Conservation (phyloP, 345 rosid species). For the Sonneratia alba region DNA sequence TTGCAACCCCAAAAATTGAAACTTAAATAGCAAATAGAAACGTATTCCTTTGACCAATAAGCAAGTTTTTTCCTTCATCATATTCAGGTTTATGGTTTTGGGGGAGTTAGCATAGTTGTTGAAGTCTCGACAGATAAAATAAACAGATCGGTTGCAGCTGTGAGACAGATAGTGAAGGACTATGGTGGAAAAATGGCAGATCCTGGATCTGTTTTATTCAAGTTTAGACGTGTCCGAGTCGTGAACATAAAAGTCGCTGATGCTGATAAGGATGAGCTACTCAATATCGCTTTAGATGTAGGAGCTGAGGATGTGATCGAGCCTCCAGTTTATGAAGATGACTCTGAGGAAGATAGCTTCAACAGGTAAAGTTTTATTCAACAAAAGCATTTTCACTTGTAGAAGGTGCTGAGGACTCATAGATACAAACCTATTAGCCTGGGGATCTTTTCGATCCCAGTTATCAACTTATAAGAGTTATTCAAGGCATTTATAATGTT, state of each 20-base stretch:
- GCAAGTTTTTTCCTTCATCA: background rate
- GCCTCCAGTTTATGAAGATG: conserved; percentile 62
- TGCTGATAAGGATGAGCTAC: conserved; percentile 77
- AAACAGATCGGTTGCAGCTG: conserved; percentile 72
- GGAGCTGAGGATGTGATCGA: conserved; percentile 97
- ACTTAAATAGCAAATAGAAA: background rate
- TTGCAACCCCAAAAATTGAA: background rate
- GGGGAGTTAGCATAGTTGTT: conserved; percentile 86
- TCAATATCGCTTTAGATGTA: conserved; percentile 66
- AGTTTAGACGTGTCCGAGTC: conserved; percentile 68
- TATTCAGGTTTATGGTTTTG: conserved; percentile 80
- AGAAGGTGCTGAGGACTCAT: background rate
- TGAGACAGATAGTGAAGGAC: conserved; percentile 77
- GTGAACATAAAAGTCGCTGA: conserved; percentile 64
- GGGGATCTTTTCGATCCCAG: background rate
- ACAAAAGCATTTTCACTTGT: background rate
- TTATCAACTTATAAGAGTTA: too few species aligned
- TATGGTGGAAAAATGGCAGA: conserved; percentile 94
- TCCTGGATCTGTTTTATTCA: conserved; percentile 87
- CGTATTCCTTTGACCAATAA: background rate
- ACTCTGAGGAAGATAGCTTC: conserved; percentile 55
- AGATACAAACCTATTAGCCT: background rate
- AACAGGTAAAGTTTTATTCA: conserved; percentile 33
- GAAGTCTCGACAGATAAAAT: conserved; percentile 90
- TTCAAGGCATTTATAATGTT: too few species aligned